Conservation (phyloP, 805 yeast genomes). For the Isabelozyma rhagii region DNA sequence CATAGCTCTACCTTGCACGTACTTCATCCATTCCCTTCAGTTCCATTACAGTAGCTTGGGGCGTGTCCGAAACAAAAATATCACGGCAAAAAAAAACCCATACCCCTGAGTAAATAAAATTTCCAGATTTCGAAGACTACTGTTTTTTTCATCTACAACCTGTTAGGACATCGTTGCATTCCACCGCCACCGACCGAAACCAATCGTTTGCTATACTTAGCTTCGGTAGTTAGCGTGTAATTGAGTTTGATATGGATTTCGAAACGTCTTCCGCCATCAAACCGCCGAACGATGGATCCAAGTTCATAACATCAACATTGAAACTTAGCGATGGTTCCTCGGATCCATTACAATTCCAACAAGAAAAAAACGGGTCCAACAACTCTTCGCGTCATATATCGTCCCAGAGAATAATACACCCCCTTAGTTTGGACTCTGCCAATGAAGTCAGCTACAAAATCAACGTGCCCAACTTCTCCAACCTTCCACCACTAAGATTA, state of each 20-base stretch:
- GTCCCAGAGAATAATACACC: slow-evolving; percentile 32
- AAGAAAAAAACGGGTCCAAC: slow-evolving; percentile 13
- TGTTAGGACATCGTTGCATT: neutral
- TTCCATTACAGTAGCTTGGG: too few species aligned
- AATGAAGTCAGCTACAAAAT: slow-evolving; percentile 43
- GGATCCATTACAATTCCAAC: slow-evolving; percentile 29
- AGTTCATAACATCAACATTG: slow-evolving; percentile 31
- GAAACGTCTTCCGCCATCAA: neutral
- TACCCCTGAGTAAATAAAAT: too few species aligned
- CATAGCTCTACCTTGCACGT: too few species aligned
- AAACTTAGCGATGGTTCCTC: slow-evolving; percentile 19
- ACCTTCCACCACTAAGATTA: slow-evolving; percentile 51
- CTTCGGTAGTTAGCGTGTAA: neutral
- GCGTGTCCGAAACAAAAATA: too few species aligned
- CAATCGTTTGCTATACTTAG: neutral
- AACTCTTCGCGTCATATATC: slow-evolving; percentile 17
- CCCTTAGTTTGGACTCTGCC: slow-evolving; percentile 28
- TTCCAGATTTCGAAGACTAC: too few species aligned
- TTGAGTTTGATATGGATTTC: neutral
- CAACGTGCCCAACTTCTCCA: slow-evolving; percentile 47
- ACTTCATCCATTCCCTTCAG: too few species aligned
- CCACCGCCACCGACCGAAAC: neutral
- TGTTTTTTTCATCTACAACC: neutral
- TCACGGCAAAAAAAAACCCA: too few species aligned
- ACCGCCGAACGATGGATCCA: slow-evolving; percentile 8